Base-by-base conservation (phyloP, 1,139 yeast species). In the Scheffersomyces quercinus region DNA sequence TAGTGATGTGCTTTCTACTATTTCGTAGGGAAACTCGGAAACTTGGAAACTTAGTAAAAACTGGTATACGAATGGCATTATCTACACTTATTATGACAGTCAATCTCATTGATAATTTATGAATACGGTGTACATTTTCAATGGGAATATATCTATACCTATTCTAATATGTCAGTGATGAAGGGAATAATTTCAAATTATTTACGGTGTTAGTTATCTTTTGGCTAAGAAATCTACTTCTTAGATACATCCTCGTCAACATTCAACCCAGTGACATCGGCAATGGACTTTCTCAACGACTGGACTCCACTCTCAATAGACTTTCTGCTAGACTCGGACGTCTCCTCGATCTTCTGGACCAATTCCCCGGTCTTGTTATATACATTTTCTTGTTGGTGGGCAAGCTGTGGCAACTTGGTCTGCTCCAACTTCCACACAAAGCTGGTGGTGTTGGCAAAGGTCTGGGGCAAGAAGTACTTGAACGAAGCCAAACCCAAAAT, bases 381-480 rank as follows among this genome's bases (percentile, higher is more conserved):
- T 28, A 82, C 72, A 38, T 64, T 60, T 41, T 73, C 67, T 56
- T 91, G 97, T 46, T 79, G 81, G 40, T 78, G 67, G 7, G 95
- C 90, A 36, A 89, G 64, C 35, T 70, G 73, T 3, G 97, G 95
- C 43, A 85, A 69, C 36, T 75, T 71, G 45, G 75, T 65, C 60
- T 82, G 72, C 65, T 93, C 97, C 51, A 82, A 73, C 42, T 71
- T 73, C 82, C 91, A 85, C 3, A 81, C 65, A 51, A 85, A 81
- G 9, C 68, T 67, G 16, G 77, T 69, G 8, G 91, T 82, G 61
- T 88, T 89, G 35, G 62, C 60, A 56, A 80, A 88, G 0, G 99
- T 90, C 37, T 75, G 68, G 24, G 99, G 99, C 55, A 91, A 74
- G 52, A 86, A 84, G 64, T 82, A 79, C 47, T 75, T 79, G 68